Percentiles rank a stretch among this genome's conserved stretches.
These are phyloP conservation scores for Vigna unguiculata DNA, from an alignment of 306 rosid species.

Conservation along the genomic window DNA sequence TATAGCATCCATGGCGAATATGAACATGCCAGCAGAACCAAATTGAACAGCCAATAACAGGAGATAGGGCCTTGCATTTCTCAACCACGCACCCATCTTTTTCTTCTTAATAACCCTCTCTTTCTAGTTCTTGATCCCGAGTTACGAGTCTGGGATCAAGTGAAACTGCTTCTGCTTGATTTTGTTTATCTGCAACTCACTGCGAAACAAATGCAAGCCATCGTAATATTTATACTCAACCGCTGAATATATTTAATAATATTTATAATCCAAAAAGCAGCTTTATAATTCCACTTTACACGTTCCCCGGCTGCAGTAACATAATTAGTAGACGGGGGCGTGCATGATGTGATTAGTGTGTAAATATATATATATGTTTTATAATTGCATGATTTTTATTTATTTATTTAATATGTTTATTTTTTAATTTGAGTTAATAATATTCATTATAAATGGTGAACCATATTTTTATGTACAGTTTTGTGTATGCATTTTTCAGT, in stretches of 20 bases:
- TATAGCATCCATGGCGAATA: constrained; percentile 60
- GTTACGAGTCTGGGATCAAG: not conserved
- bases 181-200: not conserved
- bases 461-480: not conserved
- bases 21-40: constrained; percentile 83
- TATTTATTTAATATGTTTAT: not conserved
- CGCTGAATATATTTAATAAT: not conserved
- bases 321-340: no score
- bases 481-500: not conserved
- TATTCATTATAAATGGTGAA: not conserved
- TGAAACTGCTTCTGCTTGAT: not conserved
- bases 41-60: constrained; percentile 73
- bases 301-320: not conserved
- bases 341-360: not conserved
- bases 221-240: constrained; percentile 43
- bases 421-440: not conserved
- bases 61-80: constrained; percentile 66
- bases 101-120: not conserved
- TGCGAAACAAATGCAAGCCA: not conserved
- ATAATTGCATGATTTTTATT: not conserved
- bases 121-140: not conserved
- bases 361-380: not conserved
- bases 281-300: not conserved
- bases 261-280: constrained; percentile 18
- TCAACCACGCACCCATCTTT: constrained; percentile 30